A percentile compares a stretch with the other conserved stretches of the same genome.
Conservation (phyloP, 176 grass and related monocot species). For the Aegilops longissima region DNA sequence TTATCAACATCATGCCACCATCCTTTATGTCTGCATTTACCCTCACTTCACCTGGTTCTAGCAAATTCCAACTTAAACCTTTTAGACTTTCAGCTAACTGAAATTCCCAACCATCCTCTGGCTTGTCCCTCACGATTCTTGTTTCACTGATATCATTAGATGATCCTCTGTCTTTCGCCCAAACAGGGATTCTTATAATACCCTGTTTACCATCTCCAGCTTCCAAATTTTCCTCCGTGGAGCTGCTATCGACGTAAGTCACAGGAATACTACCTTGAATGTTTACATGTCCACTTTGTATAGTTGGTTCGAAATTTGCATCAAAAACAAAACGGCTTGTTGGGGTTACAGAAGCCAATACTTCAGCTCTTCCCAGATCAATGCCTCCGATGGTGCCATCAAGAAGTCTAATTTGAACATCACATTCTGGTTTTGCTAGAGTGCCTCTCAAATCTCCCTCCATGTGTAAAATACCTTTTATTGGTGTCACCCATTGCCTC, state of each 20-base stretch:
- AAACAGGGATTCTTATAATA: constrained; percentile 89
- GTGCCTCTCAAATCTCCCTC: constrained; percentile 94
- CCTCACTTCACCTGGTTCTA: constrained; percentile 87
- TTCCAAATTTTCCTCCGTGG: constrained; percentile 60
- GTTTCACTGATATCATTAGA: constrained; percentile 72
- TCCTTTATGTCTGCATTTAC: constrained; percentile 99
- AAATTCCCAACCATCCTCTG: constrained; percentile 89
- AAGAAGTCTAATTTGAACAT: constrained; percentile 94
- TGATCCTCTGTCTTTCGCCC: constrained; percentile 67
- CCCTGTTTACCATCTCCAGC: constrained; percentile 54
- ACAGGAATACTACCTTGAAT: constrained; percentile 94
- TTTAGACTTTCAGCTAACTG: constrained; percentile 96
- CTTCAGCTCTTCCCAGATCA: constrained; percentile 89
- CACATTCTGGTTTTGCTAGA: constrained; percentile 92
- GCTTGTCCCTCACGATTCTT: constrained; percentile 75
- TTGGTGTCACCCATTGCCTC: constrained; percentile 91
- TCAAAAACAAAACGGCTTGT: constrained; percentile 85
- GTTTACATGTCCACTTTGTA: constrained; percentile 96
- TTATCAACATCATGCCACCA: constrained; percentile 94
- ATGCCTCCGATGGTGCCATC: constrained; percentile 90
- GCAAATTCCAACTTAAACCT: constrained; percentile 89
- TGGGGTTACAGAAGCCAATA: constrained; percentile 90
- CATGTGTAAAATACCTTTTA: constrained; percentile 99
- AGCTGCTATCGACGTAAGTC: constrained; percentile 74
- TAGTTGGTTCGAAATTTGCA: constrained; percentile 86